phyloP scores from a whole-genome alignment of 2,329 filamentous ascomycete genomes.

The Talaromyces albobiverticillius region DNA sequence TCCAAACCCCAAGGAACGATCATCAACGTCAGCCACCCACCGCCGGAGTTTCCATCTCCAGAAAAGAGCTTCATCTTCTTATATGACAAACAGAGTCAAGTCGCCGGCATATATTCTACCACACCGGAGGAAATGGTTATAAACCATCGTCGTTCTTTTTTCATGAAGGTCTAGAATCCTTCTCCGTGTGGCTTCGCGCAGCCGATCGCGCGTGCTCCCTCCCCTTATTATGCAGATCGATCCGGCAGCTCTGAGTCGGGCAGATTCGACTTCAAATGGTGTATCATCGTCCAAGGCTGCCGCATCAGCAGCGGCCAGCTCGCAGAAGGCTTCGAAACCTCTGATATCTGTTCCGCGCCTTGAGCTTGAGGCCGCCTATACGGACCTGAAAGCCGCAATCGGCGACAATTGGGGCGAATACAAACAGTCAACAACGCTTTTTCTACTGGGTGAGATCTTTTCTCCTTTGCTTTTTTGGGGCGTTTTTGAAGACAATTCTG shows the following conservation, averaged over 20 bases:
- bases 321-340: slow-evolving; percentile 50
- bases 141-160: neutral
- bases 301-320: slow-evolving; percentile 26
- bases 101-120: no score
- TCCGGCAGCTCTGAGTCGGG: slow-evolving; percentile 43
- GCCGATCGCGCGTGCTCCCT: slow-evolving; percentile 33
- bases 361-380: slow-evolving; percentile 62
- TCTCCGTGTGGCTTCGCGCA: slow-evolving; percentile 35
- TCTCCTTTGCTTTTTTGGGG: slow-evolving; percentile 3
- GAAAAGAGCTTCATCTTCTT: slow-evolving; percentile 2
- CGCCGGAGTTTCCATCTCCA: slow-evolving; percentile 24
- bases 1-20: slow-evolving; percentile 4
- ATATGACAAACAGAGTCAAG: neutral
- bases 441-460: slow-evolving; percentile 58
- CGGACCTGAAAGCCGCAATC: slow-evolving; percentile 58
- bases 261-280: slow-evolving; percentile 36
- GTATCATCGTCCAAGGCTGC: slow-evolving; percentile 30
- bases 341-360: slow-evolving; percentile 57
- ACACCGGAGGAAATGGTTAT: neutral
- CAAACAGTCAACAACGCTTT: slow-evolving; percentile 56
- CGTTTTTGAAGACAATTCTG: neutral
- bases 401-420: slow-evolving; percentile 61
- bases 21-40: slow-evolving; percentile 21
- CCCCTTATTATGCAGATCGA: slow-evolving; percentile 44
- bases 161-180: slow-evolving; percentile 38